A percentile compares a stretch with the other conserved stretches of the same genome.
phyloP scores from a whole-genome alignment of 176 grass and related monocot species.

The Oryza brachyantha region DNA sequence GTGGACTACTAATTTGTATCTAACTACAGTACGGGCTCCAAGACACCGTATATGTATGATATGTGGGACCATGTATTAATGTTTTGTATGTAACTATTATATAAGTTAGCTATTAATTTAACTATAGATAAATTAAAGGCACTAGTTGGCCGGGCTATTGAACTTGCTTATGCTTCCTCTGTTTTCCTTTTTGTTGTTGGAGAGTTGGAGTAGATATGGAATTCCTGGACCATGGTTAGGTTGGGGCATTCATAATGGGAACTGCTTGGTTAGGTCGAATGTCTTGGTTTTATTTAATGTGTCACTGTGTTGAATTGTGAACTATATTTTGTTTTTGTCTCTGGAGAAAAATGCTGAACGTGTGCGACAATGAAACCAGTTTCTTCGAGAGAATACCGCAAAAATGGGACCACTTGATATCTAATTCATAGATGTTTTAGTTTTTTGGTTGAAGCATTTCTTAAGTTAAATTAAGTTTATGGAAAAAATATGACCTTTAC shows the following conservation, averaged over 20 bases:
- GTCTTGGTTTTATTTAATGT: conserved; percentile 14
- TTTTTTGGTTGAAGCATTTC: too few relatives aligned
- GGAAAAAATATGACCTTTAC: too few relatives aligned
- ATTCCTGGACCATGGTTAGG: conserved; percentile 6
- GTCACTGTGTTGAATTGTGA: not conserved
- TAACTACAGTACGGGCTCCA: too few relatives aligned
- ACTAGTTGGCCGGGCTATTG: too few relatives aligned
- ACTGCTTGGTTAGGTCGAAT: conserved; percentile 17
- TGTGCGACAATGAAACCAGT: not conserved
- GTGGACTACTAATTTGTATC: too few relatives aligned
- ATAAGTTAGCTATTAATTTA: too few relatives aligned
- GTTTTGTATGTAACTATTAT: too few relatives aligned
- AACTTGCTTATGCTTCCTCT: not conserved
- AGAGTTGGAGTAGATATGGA: not conserved
- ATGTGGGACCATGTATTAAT: too few relatives aligned
- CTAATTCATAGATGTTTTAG: too few relatives aligned
- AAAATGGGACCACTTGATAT: not conserved
- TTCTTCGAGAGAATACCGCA: not conserved
- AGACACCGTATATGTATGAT: too few relatives aligned
- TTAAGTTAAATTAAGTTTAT: too few relatives aligned
- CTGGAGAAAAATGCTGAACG: not conserved
- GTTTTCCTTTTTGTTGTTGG: not conserved
- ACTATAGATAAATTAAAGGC: too few relatives aligned
- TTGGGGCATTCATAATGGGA: conserved; percentile 10
- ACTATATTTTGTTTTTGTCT: not conserved